phyloP scores from a whole-genome alignment of 768 basidiomycete species.

The Ramaria sp. region DNA sequence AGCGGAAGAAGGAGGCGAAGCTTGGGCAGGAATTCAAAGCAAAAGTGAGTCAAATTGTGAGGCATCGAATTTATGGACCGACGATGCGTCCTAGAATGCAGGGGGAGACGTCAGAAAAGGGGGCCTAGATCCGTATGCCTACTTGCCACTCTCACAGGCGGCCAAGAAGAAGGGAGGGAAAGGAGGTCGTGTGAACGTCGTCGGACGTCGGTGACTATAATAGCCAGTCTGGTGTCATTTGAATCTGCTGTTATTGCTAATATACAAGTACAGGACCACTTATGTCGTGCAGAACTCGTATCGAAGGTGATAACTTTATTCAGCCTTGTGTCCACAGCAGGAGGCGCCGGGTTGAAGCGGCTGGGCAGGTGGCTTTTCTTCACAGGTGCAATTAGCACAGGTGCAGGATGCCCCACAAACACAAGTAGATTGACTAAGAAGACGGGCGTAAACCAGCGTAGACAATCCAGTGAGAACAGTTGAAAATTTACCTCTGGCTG shows the following conservation, averaged over 20 bases:
- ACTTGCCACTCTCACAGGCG: constrained; percentile 75
- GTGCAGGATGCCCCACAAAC: neutral
- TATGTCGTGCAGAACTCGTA: too few relatives aligned
- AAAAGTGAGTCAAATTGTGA: constrained; percentile 48
- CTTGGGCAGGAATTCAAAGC: constrained; percentile 91
- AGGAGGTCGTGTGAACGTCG: constrained; percentile 6
- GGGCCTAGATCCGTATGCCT: constrained; percentile 87
- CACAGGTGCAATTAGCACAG: neutral
- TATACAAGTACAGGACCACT: neutral
- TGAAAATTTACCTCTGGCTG: neutral
- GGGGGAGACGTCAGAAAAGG: constrained; percentile 88
- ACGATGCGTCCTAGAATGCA: constrained; percentile 53
- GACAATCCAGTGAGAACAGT: neutral
- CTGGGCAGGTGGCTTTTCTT: neutral
- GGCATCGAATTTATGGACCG: neutral
- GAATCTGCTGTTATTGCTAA: neutral
- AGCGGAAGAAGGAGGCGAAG: constrained; percentile 42
- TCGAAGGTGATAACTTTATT: neutral
- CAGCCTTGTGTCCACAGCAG: neutral
- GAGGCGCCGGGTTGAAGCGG: neutral
- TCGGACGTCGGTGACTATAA: constrained; percentile 7
- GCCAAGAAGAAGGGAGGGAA: constrained; percentile 50
- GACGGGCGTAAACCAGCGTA: neutral
- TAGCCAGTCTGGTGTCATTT: neutral
- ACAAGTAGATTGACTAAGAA: neutral